Base-by-base conservation (phyloP, 768 basidiomycete genomes). In the Hysterangium stoloniferum region DNA sequence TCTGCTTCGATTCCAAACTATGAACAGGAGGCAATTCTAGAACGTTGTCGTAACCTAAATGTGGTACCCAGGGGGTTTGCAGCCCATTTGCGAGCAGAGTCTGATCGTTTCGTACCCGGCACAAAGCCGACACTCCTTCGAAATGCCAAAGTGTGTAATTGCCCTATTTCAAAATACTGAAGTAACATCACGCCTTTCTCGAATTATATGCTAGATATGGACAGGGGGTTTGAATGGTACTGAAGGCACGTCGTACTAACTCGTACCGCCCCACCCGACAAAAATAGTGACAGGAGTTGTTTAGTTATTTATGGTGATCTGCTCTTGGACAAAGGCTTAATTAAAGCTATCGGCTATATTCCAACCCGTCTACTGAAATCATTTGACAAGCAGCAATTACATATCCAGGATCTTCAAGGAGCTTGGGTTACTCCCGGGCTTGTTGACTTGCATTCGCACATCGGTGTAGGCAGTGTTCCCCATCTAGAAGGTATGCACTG, bases 391-490 rank as follows among this genome's bases (percentile, higher is more conserved):
- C 17, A 43, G 11, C 12, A 27, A 28, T 24, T 51, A 17, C 61
- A 68, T 28, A 62, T 64, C 13, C 55, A 59, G n/a, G 74, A 83
- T 52, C 63, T 81, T 52, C 69, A 75, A 35, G 79, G 82, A 9
- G 61, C 52, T 24, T 85, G 81, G 83, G 70, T 84, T 6, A 86
- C 82, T 1, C 83, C 82, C 51, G 80, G 77, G 31, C 71, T 77
- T 52, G 81, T 87, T 27, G 84, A 88, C 59, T 64, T 86, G 57
- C 80, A 90, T 64, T 87, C 88, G 4, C 90, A 93, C 61, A 65
- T 92, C 35, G 93, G 89, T 3, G 68, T 94, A 4, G 63, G 76
- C 55, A 79, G 82, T 36, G 61, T 74, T 12, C 93, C 93, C 0
- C 51, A 24, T 6, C 63, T 79, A 61, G 40, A 57, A 54, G 75